phyloP scores from a whole-genome alignment of 108 stramenopile species.

The Parmales sp. region DNA sequence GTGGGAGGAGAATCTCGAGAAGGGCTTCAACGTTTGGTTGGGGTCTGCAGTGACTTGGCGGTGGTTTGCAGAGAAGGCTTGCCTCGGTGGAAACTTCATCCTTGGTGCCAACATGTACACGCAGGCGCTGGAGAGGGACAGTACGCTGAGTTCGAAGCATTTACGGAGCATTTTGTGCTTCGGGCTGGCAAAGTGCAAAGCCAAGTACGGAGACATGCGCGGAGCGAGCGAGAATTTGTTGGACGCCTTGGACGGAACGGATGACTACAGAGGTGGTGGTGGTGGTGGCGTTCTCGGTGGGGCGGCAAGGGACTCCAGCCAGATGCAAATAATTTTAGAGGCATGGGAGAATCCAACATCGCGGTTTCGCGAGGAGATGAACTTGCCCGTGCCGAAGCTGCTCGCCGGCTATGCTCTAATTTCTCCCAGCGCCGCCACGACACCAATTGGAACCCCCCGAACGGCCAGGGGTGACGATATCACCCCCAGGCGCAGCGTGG shows the following conservation, averaged over 20 bases:
- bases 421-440: constrained; percentile 1
- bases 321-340: neutral
- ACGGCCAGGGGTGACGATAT: constrained; percentile 2
- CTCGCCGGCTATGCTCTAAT: neutral
- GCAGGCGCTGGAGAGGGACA: neutral
- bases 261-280: neutral
- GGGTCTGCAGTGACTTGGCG: neutral
- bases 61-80: constrained; percentile 8
- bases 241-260: neutral
- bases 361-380: neutral
- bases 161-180: neutral
- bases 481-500: neutral
- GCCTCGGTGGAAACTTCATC: neutral
- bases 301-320: neutral
- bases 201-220: neutral
- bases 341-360: constrained; percentile 2
- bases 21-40: neutral
- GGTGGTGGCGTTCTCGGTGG: no score
- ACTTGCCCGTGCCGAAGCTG: neutral
- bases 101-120: neutral
- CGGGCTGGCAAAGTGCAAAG: neutral
- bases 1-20: neutral
- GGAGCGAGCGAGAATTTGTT: neutral
- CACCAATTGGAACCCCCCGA: constrained; percentile 1
- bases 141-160: neutral